Percentiles rank a stretch among this genome's conserved stretches.
Conservation (phyloP, 805 yeast genomes). For the Suhomyces pyralidae region DNA sequence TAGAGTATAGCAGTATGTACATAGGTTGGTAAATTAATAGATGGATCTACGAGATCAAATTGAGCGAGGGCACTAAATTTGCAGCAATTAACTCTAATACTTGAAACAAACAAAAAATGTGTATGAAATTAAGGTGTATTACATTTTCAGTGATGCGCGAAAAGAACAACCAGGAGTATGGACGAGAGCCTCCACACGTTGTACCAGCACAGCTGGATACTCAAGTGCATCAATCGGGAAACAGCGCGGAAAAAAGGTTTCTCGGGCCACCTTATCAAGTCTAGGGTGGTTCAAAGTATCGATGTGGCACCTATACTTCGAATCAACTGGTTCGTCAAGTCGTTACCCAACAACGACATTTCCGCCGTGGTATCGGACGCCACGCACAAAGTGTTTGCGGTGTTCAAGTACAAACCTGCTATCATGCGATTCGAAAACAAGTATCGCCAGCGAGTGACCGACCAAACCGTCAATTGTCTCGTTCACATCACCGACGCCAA, state of each 20-base stretch:
- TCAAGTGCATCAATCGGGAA: not conserved
- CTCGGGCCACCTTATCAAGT: not conserved
- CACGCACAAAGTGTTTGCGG: constrained; percentile 27
- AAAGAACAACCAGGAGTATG: not conserved
- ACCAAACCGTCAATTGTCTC: constrained; percentile 22
- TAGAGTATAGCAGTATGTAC: not conserved
- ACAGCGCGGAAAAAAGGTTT: not conserved
- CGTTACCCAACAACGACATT: constrained; percentile 21
- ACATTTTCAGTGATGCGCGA: not conserved
- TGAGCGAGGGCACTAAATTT: too few species aligned
- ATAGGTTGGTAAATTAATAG: not conserved
- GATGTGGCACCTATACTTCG: constrained; percentile 25
- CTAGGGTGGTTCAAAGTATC: constrained; percentile 5
- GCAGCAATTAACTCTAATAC: too few species aligned
- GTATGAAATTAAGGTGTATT: too few species aligned
- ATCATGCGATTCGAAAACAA: constrained; percentile 28
- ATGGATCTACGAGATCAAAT: too few species aligned
- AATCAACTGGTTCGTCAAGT: constrained; percentile 22
- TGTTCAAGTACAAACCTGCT: constrained; percentile 25
- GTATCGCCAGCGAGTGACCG: constrained; percentile 34
- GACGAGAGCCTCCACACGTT: not conserved
- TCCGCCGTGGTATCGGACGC: constrained; percentile 33
- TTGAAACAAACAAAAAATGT: too few species aligned
- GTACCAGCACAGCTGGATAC: not conserved
- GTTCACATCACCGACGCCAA: constrained; percentile 27